Percentiles rank a stretch among this genome's conserved stretches.
phyloP scores from a whole-genome alignment of 441 rosid genomes.

The Populus hybrid region DNA sequence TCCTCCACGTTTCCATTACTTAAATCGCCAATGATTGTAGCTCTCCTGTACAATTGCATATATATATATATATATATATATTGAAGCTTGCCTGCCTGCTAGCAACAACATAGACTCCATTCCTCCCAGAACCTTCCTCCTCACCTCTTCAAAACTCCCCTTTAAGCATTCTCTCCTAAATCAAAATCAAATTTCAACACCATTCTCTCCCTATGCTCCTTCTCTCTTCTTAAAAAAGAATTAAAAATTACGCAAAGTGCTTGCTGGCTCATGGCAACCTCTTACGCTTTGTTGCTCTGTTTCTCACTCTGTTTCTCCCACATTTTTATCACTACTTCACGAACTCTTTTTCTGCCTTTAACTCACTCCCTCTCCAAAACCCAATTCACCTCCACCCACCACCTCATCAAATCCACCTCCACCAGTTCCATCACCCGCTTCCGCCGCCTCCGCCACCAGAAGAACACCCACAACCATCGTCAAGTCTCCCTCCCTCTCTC shows the following conservation, averaged over 20 bases:
- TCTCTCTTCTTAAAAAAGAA: not conserved
- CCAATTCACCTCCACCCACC: slow-evolving; percentile 57
- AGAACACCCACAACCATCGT: slow-evolving; percentile 15
- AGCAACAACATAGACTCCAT: not conserved
- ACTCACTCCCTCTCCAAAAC: slow-evolving; percentile 60
- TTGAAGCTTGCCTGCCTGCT: too few species aligned
- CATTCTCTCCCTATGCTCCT: not conserved
- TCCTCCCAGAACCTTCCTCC: not conserved
- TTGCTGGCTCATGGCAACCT: slow-evolving; percentile 30
- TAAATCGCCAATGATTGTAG: not conserved
- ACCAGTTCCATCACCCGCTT: slow-evolving; percentile 72
- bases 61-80: too few species aligned
- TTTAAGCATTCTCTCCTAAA: not conserved
- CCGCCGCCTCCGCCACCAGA: slow-evolving; percentile 38
- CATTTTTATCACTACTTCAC: slow-evolving; percentile 35
- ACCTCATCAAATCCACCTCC: slow-evolving; percentile 70
- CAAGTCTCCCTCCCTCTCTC: slow-evolving; percentile 77
- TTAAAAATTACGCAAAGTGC: not conserved
- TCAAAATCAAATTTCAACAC: not conserved
- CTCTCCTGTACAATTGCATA: too few species aligned
- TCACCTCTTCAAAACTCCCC: not conserved
- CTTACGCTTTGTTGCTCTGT: slow-evolving; percentile 22
- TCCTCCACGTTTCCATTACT: not conserved
- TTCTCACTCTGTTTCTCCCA: slow-evolving; percentile 23
- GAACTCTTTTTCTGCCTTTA: slow-evolving; percentile 47